Conservation (phyloP, 169 alveolate species). For the Theileria equi region DNA sequence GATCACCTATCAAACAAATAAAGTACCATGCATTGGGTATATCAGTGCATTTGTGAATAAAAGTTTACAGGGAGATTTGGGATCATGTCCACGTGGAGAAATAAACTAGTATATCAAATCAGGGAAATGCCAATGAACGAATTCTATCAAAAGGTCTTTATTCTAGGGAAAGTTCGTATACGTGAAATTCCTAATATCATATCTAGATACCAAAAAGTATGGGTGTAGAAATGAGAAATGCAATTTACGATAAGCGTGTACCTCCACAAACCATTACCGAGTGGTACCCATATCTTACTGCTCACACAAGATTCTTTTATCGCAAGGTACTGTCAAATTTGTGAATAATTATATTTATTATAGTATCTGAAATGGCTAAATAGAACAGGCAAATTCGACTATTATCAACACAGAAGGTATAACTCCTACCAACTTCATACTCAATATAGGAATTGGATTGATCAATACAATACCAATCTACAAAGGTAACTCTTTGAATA, state of each 20-base stretch:
- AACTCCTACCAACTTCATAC: not conserved
- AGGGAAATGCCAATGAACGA: slow-evolving; percentile 79
- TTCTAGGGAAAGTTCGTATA: slow-evolving; percentile 66
- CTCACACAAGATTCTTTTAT: slow-evolving; percentile 67
- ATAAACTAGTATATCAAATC: slow-evolving; percentile 68
- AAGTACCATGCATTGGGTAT: slow-evolving; percentile 59
- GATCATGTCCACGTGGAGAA: slow-evolving; percentile 71
- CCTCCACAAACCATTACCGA: slow-evolving; percentile 60
- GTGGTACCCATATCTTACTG: slow-evolving; percentile 78
- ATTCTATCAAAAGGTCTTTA: slow-evolving; percentile 74
- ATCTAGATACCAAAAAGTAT: slow-evolving; percentile 67
- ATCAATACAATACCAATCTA: slow-evolving; percentile 47
- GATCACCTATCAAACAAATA: slow-evolving; percentile 61
- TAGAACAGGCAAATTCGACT: slow-evolving; percentile 61
- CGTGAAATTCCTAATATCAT: not conserved
- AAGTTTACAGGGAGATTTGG: slow-evolving; percentile 66
- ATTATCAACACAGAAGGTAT: slow-evolving; percentile 63
- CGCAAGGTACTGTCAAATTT: slow-evolving; percentile 52
- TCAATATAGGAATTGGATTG: slow-evolving; percentile 57
- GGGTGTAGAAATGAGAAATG: slow-evolving; percentile 72
- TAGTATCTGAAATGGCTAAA: slow-evolving; percentile 51
- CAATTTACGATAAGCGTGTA: slow-evolving; percentile 66
- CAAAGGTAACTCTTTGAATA: slow-evolving; percentile 19
- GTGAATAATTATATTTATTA: slow-evolving; percentile 2
- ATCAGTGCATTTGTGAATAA: not conserved